Conservation (phyloP, 163 green algal species). For the Chlamydomonas reinhardtii region DNA sequence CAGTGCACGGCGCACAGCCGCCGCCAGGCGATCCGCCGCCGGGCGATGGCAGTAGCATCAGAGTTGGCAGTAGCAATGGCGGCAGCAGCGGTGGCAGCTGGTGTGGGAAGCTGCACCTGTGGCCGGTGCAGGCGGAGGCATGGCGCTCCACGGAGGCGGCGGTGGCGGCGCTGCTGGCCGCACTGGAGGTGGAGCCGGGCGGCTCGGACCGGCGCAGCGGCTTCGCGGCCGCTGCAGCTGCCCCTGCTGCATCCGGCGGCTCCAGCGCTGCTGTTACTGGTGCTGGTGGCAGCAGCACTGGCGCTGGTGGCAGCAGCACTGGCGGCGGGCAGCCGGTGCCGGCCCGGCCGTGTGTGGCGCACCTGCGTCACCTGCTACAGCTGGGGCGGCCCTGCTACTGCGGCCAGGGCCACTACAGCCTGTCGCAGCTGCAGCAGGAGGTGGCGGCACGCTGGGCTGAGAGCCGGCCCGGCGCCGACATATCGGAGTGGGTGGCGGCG, state of each 20-base stretch:
- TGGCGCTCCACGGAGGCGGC: not conserved
- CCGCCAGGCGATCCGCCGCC: not conserved
- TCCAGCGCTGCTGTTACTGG: no score
- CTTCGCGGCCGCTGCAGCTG: no score
- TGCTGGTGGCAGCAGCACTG: no score
- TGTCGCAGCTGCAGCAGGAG: conserved; percentile 22
- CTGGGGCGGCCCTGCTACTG: conserved; percentile 43
- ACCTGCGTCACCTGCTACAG: conserved; percentile 36
- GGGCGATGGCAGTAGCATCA: not conserved
- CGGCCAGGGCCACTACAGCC: conserved; percentile 26
- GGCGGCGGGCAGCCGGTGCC: no score
- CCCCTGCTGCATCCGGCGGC: no score
- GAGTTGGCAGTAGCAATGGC: not conserved
- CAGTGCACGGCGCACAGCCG: not conserved
- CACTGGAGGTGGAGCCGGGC: no score
- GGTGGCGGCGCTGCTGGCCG: not conserved
- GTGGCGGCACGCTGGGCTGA: not conserved
- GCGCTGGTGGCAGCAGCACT: no score
- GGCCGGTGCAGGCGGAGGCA: not conserved
- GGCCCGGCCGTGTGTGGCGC: conserved; percentile 24
- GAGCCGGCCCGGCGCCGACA: no score
- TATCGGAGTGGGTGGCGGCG: not conserved
- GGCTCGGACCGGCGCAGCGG: no score
- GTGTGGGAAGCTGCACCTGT: conserved; percentile 47
- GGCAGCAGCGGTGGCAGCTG: not conserved